These are phyloP conservation scores for Claviceps sorghi DNA, from an alignment of 2,329 filamentous ascomycete species.

Conservation along the genomic window DNA sequence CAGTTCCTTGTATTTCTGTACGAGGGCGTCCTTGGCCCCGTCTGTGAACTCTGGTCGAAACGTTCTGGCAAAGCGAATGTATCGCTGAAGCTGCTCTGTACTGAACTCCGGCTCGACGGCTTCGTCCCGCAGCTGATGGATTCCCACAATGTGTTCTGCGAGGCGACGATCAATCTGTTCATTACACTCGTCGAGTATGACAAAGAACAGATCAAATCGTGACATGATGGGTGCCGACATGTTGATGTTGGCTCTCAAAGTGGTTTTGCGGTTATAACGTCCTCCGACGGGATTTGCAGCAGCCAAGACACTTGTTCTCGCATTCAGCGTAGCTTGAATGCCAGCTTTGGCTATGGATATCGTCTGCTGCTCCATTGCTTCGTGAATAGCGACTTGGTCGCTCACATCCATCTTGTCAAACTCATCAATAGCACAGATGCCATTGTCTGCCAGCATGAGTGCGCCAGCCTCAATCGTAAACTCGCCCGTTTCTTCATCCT, in stretches of 20 bases:
- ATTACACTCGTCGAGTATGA: conserved; percentile 93
- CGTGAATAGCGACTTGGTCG: conserved; percentile 97
- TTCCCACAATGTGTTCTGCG: conserved; percentile 83
- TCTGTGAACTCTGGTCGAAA: conserved; percentile 88
- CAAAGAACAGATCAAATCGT: conserved; percentile 96
- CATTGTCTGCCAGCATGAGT: conserved; percentile 92
- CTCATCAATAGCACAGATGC: conserved; percentile 95
- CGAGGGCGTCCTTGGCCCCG: conserved; percentile 71
- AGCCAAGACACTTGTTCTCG: conserved; percentile 85
- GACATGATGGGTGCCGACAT: conserved; percentile 99
- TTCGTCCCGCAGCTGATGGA: conserved; percentile 85
- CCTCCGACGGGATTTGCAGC: conserved; percentile 93
- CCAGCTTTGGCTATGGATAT: conserved; percentile 98
- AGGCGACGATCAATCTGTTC: conserved; percentile 81
- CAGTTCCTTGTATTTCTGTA: conserved; percentile 90
- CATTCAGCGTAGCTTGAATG: conserved; percentile 94
- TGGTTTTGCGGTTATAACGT: conserved; percentile 93
- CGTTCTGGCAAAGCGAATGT: conserved; percentile 89
- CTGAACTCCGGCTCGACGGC: conserved; percentile 87
- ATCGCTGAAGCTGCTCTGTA: conserved; percentile 90
- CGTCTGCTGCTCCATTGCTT: conserved; percentile 99
- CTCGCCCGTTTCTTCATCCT: conserved; percentile 96
- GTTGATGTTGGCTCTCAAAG: conserved; percentile 88
- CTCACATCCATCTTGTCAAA: conserved; percentile 99
- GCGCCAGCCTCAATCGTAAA: conserved; percentile 98